Base-by-base conservation (phyloP, 2,329 filamentous ascomycete genomes). In the Chrysosporium keratinophilum region DNA sequence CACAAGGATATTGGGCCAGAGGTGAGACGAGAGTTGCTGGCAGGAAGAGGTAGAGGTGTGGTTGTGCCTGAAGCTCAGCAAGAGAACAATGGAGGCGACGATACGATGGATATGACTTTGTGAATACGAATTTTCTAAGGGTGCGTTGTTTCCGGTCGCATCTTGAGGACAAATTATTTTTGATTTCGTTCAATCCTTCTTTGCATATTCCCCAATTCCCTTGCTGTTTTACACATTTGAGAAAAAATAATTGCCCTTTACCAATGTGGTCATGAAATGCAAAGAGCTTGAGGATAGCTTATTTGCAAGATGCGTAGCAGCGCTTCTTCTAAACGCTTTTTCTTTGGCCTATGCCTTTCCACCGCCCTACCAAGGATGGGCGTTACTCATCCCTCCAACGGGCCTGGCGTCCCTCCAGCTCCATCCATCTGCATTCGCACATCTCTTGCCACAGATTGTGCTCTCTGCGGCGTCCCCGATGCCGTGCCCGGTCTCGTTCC, bases 1-100 rank as follows among this genome's bases (percentile, higher is more conserved):
- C 93, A 98, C 71, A 82, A 83, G 57, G 81, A 84, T 56, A 96
- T 98, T 59, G 89, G 88, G 0, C 89, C 93, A 0, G 93, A 97
- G 67, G 87, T 97, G 23, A 77, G 93, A 61, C 82, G 89, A 63
- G 91, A 98, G 68, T 67, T 98, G 64, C 71, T 97, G 46, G 89
- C 88, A 23, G 93, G 93, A 1, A 79, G 93, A 69, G 91, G 89
- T 1, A 79, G 93, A 58, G 91, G 91, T 37, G 81, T 91, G 5
- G 75, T 82, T 12, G 62, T 67, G 9, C 67, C 69, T 6, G 67
- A 71, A 28, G 79, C 71, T 70, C 60, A 75, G 63, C 60, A 73
- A 71, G 59, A 74, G 66, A 20, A 53, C 33, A 53, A 88, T 61
- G 90, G 79, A 54, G 80, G 87, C 9, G 88, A 97, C 67, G 91